These are phyloP conservation scores for Asclepias syriaca DNA, from an alignment of 257 asterid genomes.

Conservation along the genomic window DNA sequence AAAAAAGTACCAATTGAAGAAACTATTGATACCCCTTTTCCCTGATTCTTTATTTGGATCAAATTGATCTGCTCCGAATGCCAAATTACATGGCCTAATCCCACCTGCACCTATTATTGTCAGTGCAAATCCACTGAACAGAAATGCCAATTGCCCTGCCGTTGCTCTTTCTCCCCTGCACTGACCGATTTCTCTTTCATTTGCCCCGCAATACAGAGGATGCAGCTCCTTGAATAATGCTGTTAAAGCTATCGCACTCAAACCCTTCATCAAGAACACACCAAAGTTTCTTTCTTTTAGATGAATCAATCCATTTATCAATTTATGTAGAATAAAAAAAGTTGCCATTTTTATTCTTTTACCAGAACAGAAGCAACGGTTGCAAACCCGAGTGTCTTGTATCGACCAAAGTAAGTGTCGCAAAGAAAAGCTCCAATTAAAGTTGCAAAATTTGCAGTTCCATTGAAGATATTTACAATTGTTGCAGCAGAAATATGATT, in stretches of 20 bases:
- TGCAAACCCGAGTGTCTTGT: conserved; percentile 53
- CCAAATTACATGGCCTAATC: conserved; percentile 66
- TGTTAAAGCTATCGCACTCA: conserved; percentile 44
- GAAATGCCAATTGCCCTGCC: conserved; percentile 50
- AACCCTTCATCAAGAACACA: conserved; percentile 26
- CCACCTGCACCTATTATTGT: conserved; percentile 69
- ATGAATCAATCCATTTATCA: too few species aligned
- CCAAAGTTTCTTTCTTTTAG: background rate
- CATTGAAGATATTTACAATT: conserved; percentile 51
- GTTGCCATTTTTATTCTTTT: background rate
- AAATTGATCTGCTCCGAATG: conserved; percentile 86
- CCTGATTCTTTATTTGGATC: conserved; percentile 65
- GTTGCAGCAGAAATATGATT: conserved; percentile 45
- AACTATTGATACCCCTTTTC: conserved; percentile 54
- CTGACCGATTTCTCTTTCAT: background rate
- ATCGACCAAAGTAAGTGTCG: conserved; percentile 74
- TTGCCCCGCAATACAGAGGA: conserved; percentile 41
- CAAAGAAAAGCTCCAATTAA: conserved; percentile 59
- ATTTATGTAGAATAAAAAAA: too few species aligned
- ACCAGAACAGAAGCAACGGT: conserved; percentile 51
- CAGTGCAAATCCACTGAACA: conserved; percentile 51
- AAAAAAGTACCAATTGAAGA: conserved; percentile 84
- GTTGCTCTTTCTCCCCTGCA: conserved; percentile 44
- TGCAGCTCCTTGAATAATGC: conserved; percentile 54
- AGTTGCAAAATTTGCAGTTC: conserved; percentile 68